A percentile compares a stretch with the other conserved stretches of the same genome.
Conservation (phyloP, 192 early-diverging fungal genomes). For the Pilobolus umbonatus region DNA sequence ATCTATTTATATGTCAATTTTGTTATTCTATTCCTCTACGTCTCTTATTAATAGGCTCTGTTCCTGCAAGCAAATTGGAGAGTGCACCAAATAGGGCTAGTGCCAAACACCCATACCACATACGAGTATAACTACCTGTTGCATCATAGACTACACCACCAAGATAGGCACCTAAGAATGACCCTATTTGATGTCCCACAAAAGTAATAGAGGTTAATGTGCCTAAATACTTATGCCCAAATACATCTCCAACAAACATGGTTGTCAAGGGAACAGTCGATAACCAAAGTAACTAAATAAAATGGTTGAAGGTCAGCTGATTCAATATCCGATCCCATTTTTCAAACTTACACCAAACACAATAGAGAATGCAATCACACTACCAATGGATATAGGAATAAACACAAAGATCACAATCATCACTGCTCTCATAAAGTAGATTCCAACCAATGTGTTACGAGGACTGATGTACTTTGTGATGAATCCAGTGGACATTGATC, state of each 20-base stretch:
- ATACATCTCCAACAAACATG: constrained; percentile 22
- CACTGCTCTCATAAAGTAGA: constrained; percentile 18
- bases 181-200: constrained; percentile 34
- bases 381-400: constrained; percentile 16
- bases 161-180: constrained; percentile 32
- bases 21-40: neutral
- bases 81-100: constrained; percentile 12
- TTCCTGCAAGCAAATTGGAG: constrained; percentile 21
- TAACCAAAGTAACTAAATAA: constrained; percentile 28
- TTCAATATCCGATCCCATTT: too few species aligned
- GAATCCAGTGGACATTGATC: constrained; percentile 23
- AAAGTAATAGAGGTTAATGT: constrained; percentile 31
- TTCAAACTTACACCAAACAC: constrained; percentile 32
- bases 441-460: constrained; percentile 14
- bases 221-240: constrained; percentile 31
- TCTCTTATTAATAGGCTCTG: neutral
- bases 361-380: constrained; percentile 23
- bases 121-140: constrained; percentile 14
- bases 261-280: constrained; percentile 34
- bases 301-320: too few species aligned
- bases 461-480: constrained; percentile 18
- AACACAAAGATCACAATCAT: constrained; percentile 25
- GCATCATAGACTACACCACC: constrained; percentile 31
- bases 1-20: too few species aligned
- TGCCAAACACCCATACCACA: constrained; percentile 34